phyloP scores from a whole-genome alignment of 2,329 filamentous ascomycete genomes.

The Zarea fungicola region DNA sequence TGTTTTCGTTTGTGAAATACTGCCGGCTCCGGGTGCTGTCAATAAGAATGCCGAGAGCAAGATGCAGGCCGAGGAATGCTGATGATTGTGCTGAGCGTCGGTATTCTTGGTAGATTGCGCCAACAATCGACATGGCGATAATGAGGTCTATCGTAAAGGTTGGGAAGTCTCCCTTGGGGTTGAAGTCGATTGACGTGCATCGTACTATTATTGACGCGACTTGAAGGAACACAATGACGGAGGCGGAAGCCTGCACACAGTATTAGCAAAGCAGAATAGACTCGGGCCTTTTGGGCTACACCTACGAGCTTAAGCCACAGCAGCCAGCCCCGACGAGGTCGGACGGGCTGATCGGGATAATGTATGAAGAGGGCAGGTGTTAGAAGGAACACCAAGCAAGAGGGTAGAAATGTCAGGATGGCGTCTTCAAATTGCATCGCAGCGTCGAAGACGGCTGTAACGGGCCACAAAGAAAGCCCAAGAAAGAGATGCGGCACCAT shows the following conservation, averaged over 20 bases:
- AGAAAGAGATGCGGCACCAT: too few species aligned
- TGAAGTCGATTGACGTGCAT: background rate
- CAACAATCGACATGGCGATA: background rate
- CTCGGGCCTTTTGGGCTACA: too few species aligned
- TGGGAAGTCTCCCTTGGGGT: background rate
- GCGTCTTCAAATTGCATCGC: background rate
- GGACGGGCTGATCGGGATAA: background rate
- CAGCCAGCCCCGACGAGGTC: background rate
- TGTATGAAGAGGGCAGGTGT: background rate
- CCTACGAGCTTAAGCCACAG: background rate
- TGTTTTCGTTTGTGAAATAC: background rate
- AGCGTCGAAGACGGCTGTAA: background rate
- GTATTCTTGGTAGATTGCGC: background rate
- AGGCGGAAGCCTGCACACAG: background rate
- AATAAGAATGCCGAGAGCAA: background rate
- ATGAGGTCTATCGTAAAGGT: background rate
- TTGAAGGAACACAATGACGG: background rate
- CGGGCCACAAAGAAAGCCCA: background rate
- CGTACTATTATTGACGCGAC: background rate
- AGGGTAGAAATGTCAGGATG: background rate
- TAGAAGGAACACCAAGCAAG: background rate
- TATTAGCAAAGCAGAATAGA: background rate
- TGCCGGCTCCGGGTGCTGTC: background rate
- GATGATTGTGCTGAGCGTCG: background rate
- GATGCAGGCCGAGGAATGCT: background rate